Conservation (phyloP, 2,329 filamentous ascomycete genomes). For the Xylariaceae sp. region DNA sequence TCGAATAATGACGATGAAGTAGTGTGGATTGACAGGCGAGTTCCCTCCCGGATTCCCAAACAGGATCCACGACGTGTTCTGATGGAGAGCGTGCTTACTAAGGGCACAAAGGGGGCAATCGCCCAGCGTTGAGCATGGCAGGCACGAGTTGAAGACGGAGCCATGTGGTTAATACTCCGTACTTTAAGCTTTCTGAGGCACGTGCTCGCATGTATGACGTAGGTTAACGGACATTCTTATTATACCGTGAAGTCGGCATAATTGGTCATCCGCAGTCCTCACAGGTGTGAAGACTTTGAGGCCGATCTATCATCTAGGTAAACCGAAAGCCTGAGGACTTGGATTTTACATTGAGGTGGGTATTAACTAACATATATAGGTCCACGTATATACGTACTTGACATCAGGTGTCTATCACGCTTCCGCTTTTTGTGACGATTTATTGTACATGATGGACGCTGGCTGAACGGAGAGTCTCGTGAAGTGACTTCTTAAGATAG, state of each 20-base stretch:
- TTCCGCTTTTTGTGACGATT: slow-evolving; percentile 7
- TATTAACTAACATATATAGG: not conserved
- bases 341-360: slow-evolving; percentile 7
- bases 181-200: not conserved
- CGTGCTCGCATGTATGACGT: not conserved
- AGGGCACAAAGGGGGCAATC: not conserved
- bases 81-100: not conserved
- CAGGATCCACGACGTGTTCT: not conserved
- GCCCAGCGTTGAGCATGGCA: not conserved
- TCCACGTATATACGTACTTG: not conserved
- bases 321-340: not conserved
- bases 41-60: not conserved
- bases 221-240: not conserved
- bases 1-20: not conserved
- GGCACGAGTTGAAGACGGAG: not conserved
- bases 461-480: not conserved
- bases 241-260: not conserved
- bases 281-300: not conserved
- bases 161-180: not conserved
- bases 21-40: not conserved
- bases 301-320: not conserved
- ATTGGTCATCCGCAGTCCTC: not conserved
- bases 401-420: slow-evolving; percentile 1
- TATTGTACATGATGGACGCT: slow-evolving; percentile 2
- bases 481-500: not conserved